Evolutionary conservation across 805 yeast genomes (phyloP), one percentile per base, ranked within the genome.

Genomic region (Saccharomyces cerevisiae): DNA sequence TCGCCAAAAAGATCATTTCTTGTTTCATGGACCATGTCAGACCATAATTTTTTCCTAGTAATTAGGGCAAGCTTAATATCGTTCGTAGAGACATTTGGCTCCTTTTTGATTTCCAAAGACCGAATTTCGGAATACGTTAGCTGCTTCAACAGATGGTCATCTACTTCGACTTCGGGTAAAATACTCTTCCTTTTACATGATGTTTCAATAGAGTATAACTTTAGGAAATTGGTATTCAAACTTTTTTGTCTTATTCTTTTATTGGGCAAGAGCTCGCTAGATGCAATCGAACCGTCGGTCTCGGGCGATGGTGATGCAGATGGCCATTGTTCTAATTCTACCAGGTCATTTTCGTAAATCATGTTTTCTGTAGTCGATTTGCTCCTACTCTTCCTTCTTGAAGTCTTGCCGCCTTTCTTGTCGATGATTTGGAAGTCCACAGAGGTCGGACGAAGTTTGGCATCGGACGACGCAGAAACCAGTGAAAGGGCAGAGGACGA

Each of bases 311-410:
- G 26, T 41, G 47, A 22, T 3, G 56, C 53, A 13, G 54, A 29
- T 17, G 68, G 69, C 70, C 70, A 67, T 11, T 62, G 58, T 52
- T 67, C 69, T 52, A 67, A 51, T 53, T 67, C 70, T 17, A 60
- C 59, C 29, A 51, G 32, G 50, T 56, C 56, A 31, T 54, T 53
- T 24, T 60, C 59, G 49, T 51, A 52, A 29, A 57, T 22, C 41
- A 55, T 52, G 27, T 53, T 51, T 24, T 48, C 32, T 6, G 47
- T 41, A 13, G 21, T 48, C 4, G 48, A 46, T 22, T 46, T 46
- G 48, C 48, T 26, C 21, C n/a, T 28, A 32, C 30, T 46, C 31
- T 28, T 26, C 32, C 48, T 46, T 8, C 31, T 27, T 9, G 48
- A 46, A 10, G 22, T 5, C 13, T 21, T 13, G 22, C 30, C 22